Percentiles rank a stretch among this genome's conserved stretches.
phyloP scores from a whole-genome alignment of 2,329 filamentous ascomycete genomes.

The Cladophialophora psammophila region DNA sequence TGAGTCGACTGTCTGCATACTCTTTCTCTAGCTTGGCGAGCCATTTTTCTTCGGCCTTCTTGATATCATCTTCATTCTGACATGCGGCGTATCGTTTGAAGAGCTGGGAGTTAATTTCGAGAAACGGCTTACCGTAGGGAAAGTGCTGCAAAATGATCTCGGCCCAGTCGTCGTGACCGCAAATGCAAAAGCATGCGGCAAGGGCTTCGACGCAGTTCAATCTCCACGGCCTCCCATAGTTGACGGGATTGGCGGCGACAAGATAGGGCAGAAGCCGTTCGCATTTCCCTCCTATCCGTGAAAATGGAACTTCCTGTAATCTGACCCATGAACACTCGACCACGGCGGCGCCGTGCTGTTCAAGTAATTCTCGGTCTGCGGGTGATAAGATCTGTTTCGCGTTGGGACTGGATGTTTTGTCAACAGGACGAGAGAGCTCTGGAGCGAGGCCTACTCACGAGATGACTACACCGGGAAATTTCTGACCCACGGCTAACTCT shows the following conservation, averaged over 20 bases:
- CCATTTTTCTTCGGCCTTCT: conserved; percentile 86
- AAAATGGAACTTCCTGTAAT: conserved; percentile 88
- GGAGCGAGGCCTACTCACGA: conserved; percentile 59
- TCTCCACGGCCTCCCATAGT: conserved; percentile 95
- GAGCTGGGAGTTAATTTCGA: conserved; percentile 86
- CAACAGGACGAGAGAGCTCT: conserved; percentile 6
- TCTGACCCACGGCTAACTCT: conserved; percentile 88
- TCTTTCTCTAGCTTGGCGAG: conserved; percentile 88
- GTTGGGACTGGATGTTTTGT: conserved; percentile 67
- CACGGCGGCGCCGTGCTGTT: conserved; percentile 89
- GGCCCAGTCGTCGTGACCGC: conserved; percentile 90
- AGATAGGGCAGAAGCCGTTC: conserved; percentile 91
- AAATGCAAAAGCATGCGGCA: conserved; percentile 91
- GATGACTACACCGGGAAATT: conserved; percentile 89
- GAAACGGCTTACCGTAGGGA: conserved; percentile 84
- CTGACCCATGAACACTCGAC: conserved; percentile 98
- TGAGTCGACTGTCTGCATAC: conserved; percentile 79
- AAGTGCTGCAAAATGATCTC: conserved; percentile 82
- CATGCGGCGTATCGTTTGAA: conserved; percentile 87
- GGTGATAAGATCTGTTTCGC: conserved; percentile 85
- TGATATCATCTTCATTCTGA: conserved; percentile 79
- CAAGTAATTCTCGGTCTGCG: conserved; percentile 80
- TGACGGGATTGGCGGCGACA: conserved; percentile 94
- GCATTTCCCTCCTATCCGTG: conserved; percentile 89
- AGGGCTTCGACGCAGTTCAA: conserved; percentile 96